Percentiles rank a stretch among this genome's conserved stretches.
These are phyloP conservation scores for Pseudocercospora crystallina DNA, from an alignment of 2,329 filamentous ascomycete genomes.

Conservation along the genomic window DNA sequence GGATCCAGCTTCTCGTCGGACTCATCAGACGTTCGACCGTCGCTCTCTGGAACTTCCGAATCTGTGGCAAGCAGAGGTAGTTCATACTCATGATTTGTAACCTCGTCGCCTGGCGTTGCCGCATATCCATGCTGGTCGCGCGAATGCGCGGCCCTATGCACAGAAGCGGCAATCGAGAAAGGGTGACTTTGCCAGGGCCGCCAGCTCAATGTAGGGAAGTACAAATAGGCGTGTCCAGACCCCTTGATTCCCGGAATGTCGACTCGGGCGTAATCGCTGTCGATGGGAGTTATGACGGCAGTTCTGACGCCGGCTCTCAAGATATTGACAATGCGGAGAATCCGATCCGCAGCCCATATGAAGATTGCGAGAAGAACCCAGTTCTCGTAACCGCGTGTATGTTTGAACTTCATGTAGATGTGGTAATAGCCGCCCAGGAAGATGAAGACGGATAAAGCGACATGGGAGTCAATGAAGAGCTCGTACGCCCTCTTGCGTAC, in stretches of 20 bases:
- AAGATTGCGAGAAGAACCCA: constrained; percentile 48
- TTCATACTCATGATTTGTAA: background rate
- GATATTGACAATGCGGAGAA: constrained; percentile 42
- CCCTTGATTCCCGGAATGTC: constrained; percentile 44
- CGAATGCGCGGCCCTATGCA: background rate
- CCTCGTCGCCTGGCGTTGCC: constrained; percentile 12
- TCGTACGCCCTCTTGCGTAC: constrained; percentile 44
- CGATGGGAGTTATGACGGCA: constrained; percentile 38
- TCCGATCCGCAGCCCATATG: constrained; percentile 49
- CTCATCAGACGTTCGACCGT: too few relatives aligned
- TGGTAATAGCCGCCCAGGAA: constrained; percentile 48
- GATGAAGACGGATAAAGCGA: constrained; percentile 42
- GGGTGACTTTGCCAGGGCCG: constrained; percentile 55
- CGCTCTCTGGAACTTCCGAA: too few relatives aligned
- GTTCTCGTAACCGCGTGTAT: constrained; percentile 47
- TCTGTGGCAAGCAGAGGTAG: too few relatives aligned
- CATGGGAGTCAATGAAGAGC: constrained; percentile 46
- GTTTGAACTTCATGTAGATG: constrained; percentile 36
- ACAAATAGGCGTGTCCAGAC: constrained; percentile 45
- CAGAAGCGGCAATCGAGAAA: constrained; percentile 44
- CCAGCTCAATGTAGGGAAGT: constrained; percentile 48
- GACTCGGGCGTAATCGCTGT: constrained; percentile 38
- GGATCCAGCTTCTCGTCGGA: too few relatives aligned
- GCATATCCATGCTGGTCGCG: background rate
- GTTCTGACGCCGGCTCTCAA: constrained; percentile 38